Percentiles rank a stretch among this genome's conserved stretches.
Conservation (phyloP, 352 stramenopile genomes). For the Thalassiosira exigua region DNA sequence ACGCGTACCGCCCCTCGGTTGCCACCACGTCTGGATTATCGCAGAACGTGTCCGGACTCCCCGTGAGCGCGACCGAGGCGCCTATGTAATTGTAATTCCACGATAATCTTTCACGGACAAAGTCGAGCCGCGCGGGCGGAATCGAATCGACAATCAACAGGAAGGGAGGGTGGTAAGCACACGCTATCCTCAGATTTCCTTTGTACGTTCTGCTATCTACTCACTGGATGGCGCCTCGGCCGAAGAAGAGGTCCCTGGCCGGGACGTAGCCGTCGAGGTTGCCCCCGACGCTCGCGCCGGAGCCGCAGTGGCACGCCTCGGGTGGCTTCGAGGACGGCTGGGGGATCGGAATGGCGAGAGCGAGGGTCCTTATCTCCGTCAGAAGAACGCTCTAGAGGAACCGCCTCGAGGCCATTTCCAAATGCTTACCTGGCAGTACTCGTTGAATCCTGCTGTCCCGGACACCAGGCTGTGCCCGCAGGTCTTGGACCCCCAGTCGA, state of each 20-base stretch:
- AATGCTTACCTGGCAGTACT: constrained; percentile 12
- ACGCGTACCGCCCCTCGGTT: constrained; percentile 11
- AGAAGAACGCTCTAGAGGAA: background rate
- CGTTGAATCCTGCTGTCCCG: constrained; percentile 8
- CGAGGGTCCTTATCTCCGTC: background rate
- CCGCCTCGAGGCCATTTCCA: background rate
- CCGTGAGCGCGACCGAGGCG: constrained; percentile 19
- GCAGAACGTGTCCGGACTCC: constrained; percentile 28
- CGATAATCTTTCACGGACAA: too few species aligned
- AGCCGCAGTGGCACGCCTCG: constrained; percentile 9
- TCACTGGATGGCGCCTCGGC: constrained; percentile 16
- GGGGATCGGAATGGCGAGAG: too few species aligned
- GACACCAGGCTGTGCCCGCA: constrained; percentile 11
- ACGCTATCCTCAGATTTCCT: too few species aligned
- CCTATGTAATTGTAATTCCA: constrained; percentile 38
- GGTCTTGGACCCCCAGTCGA: constrained; percentile 13
- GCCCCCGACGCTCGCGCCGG: background rate
- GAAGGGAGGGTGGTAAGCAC: too few species aligned
- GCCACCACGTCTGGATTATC: constrained; percentile 30
- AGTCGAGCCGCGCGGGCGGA: too few species aligned
- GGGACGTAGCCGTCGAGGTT: constrained; percentile 11
- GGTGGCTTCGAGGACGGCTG: background rate
- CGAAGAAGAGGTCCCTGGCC: constrained; percentile 6
- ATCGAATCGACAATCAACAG: too few species aligned
- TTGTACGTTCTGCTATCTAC: too few species aligned